Percentiles rank a stretch among this genome's conserved stretches.
phyloP scores from a whole-genome alignment of 805 yeast species.

The Wickerhamomyces chambardii region DNA sequence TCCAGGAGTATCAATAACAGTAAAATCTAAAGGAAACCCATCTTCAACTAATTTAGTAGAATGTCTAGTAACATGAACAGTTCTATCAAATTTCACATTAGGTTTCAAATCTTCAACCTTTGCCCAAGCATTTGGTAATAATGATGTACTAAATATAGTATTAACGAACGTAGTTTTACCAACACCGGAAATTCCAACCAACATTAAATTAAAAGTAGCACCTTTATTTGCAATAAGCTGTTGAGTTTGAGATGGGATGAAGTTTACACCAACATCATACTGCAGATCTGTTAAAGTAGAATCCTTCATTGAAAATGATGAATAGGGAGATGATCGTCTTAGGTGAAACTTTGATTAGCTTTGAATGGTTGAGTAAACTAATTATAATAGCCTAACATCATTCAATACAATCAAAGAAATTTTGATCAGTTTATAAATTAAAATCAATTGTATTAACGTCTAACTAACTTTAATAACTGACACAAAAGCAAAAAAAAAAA shows the following conservation, averaged over 20 bases:
- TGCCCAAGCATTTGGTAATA: slow-evolving; percentile 30
- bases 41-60: slow-evolving; percentile 51
- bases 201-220: slow-evolving; percentile 69
- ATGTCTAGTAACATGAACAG: slow-evolving; percentile 23
- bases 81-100: slow-evolving; percentile 26
- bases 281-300: neutral
- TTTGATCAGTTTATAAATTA: too few relatives aligned
- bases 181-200: slow-evolving; percentile 80
- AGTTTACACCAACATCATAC: slow-evolving; percentile 15
- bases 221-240: slow-evolving; percentile 39
- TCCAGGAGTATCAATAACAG: slow-evolving; percentile 67
- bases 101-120: slow-evolving; percentile 28
- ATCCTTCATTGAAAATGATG: neutral
- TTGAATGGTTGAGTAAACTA: too few relatives aligned
- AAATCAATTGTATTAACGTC: too few relatives aligned
- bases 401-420: too few relatives aligned
- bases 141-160: slow-evolving; percentile 56
- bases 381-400: too few relatives aligned
- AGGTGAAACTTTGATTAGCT: too few relatives aligned
- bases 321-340: too few relatives aligned
- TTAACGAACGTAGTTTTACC: slow-evolving; percentile 81
- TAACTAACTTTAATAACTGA: too few relatives aligned
- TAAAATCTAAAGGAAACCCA: slow-evolving; percentile 48
- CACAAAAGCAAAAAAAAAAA: too few relatives aligned
- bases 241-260: slow-evolving; percentile 21